These are phyloP conservation scores for Glycine tomentella DNA, from an alignment of 306 rosid genomes.

Conservation along the genomic window DNA sequence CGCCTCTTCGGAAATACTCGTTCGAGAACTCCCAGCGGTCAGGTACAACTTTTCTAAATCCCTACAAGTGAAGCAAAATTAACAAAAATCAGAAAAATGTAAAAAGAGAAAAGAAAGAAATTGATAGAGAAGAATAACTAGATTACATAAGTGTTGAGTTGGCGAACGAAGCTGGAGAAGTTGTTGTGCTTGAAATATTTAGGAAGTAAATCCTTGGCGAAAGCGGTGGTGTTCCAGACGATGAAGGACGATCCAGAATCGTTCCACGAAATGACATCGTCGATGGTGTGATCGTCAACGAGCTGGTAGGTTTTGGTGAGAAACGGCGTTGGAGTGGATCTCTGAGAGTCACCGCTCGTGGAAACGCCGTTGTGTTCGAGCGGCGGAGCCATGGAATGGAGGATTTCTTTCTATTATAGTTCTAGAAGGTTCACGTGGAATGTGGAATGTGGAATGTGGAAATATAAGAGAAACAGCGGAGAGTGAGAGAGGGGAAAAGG, in stretches of 20 bases:
- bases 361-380: conserved; percentile 46
- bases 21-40: conserved; percentile 88
- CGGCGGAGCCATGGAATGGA: conserved; percentile 53
- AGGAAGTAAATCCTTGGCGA: conserved; percentile 66
- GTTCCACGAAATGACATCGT: conserved; percentile 80
- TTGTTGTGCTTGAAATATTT: conserved; percentile 32
- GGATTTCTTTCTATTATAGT: conserved; percentile 15
- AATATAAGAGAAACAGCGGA: conserved; percentile 30
- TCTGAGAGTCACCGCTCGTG: conserved; percentile 48
- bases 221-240: conserved; percentile 77
- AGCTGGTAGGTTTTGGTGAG: conserved; percentile 68
- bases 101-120: neutral
- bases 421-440: conserved; percentile 71
- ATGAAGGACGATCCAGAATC: conserved; percentile 75
- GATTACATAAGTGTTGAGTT: conserved; percentile 75
- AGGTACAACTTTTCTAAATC: conserved; percentile 73
- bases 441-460: conserved; percentile 15
- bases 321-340: conserved; percentile 70
- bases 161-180: conserved; percentile 31
- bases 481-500: neutral
- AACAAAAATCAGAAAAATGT: neutral
- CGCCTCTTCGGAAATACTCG: conserved; percentile 66
- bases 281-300: conserved; percentile 61
- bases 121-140: neutral
- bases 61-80: conserved; percentile 46